Base-by-base conservation (phyloP, 192 early-diverging fungal species). In the Lunasporangiospora selenospora region DNA sequence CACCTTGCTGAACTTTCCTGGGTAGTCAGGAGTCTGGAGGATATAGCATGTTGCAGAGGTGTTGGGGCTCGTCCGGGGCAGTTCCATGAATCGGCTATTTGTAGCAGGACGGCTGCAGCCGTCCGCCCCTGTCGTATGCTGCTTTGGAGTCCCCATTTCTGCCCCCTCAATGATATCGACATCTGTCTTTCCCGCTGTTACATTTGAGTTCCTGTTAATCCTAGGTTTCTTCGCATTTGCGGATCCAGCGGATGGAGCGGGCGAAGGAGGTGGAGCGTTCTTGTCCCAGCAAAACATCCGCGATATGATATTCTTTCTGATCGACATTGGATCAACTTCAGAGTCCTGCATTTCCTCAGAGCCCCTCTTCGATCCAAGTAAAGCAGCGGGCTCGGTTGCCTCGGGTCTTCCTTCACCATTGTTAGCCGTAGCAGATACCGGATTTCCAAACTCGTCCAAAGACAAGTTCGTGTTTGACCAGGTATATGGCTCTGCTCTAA, bases 1-100 rank as follows among this genome's bases (percentile, higher is more conserved):
- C 29, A 83, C 31, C 10, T 84, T 76, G 52, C 92, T 80, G 67
- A 98, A 95, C 61, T 95, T 96, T 23, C 94, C 93, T 0, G 83
- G 86, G 24, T 89, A 81, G 4, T 79, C 80, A 1, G 91, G 89
- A 0, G 91, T 89, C 57, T 86, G 81, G 58, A 87, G 87, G 12
- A 95, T 90, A 51, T 93, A 97, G 53, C 83, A 83, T 32, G 92
- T 66, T 2, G 80, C 83, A 4, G 49, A 67, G 5, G 78, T 62
- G 7, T 77, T 76, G 3, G 87, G 87, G n/a, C 31, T 67, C 0
- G 88, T 83, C 58, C 51, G 61, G 2, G 80, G 83, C 19, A 81
- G 73, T 30, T 67, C 56, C 40, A 43, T 73, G 12, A 43, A 42
- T 21, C 34, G 32, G 4, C 24, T 37, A 21, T 47, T 51, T 57